phyloP scores from a whole-genome alignment of 192 early-diverging fungal genomes.

The Backusella morwellensis region DNA sequence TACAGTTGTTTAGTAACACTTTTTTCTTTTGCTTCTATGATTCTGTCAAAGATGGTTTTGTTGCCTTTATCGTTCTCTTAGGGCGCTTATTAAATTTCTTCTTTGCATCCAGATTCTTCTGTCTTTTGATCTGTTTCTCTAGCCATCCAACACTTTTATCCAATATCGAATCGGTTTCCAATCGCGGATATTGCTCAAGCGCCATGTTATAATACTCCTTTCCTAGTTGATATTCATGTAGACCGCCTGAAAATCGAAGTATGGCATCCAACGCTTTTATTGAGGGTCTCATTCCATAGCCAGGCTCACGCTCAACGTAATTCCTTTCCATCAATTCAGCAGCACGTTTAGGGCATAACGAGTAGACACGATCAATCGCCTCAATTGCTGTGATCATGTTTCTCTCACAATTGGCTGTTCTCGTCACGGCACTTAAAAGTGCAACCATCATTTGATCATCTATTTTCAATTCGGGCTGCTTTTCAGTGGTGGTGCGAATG shows the following conservation, averaged over 20 bases:
- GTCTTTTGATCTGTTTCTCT: background rate
- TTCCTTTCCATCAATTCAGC: background rate
- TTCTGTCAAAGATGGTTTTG: background rate
- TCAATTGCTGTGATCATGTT: constrained; percentile 1
- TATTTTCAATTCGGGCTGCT: background rate
- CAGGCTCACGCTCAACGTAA: background rate
- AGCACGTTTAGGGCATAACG: background rate
- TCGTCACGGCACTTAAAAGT: constrained; percentile 1
- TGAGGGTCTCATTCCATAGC: background rate
- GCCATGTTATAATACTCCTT: constrained; percentile 1
- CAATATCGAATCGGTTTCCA: background rate
- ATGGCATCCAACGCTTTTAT: background rate
- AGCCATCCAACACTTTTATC: background rate
- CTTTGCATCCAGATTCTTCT: background rate
- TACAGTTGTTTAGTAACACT: too few relatives aligned
- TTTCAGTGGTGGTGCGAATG: background rate
- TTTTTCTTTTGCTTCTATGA: background rate
- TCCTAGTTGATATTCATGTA: constrained; percentile 6
- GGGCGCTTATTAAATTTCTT: background rate
- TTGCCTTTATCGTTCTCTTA: background rate
- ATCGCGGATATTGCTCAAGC: background rate
- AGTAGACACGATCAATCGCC: background rate
- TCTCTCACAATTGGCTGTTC: background rate
- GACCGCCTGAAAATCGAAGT: constrained; percentile 4
- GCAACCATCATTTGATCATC: background rate